phyloP scores from a whole-genome alignment of 768 basidiomycete genomes.

The Pilatotrama ljubarskyi region DNA sequence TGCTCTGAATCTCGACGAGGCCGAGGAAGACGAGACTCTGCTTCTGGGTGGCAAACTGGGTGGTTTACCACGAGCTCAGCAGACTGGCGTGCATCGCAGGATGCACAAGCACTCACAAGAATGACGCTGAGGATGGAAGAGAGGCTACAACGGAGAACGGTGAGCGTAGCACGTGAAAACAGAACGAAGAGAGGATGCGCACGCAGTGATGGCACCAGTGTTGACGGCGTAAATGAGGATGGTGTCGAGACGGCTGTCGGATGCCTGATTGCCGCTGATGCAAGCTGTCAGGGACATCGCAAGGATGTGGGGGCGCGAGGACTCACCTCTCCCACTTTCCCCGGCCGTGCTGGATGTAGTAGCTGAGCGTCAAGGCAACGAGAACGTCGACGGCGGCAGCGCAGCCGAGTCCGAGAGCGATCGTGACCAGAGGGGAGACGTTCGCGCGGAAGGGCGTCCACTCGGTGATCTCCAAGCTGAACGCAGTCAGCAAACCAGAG shows the following conservation, averaged over 20 bases:
- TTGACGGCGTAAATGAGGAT: constrained; percentile 10
- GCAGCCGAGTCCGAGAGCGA: constrained; percentile 10
- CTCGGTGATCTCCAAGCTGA: neutral
- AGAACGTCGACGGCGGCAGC: constrained; percentile 10
- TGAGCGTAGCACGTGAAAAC: too few relatives aligned
- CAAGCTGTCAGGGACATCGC: neutral
- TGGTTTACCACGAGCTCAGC: too few relatives aligned
- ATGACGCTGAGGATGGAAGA: constrained; percentile 3
- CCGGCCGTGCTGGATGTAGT: neutral
- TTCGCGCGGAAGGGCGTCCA: constrained; percentile 5
- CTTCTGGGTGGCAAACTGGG: constrained; percentile 5
- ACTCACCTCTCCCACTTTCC: constrained; percentile 4
- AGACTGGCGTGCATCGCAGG: too few relatives aligned
- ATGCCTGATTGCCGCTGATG: neutral
- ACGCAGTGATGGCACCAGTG: constrained; percentile 8
- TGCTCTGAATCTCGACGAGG: constrained; percentile 11
- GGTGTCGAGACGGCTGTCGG: constrained; percentile 1
- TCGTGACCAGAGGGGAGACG: constrained; percentile 9
- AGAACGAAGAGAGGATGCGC: too few relatives aligned
- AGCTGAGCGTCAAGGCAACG: neutral
- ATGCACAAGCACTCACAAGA: constrained; percentile 4
- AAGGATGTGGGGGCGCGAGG: neutral
- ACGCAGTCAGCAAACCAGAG: neutral
- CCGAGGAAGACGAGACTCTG: constrained; percentile 9
- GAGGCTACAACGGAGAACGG: neutral